phyloP scores from a whole-genome alignment of 129 eudicot species.

The Scalesia atractyloides region DNA sequence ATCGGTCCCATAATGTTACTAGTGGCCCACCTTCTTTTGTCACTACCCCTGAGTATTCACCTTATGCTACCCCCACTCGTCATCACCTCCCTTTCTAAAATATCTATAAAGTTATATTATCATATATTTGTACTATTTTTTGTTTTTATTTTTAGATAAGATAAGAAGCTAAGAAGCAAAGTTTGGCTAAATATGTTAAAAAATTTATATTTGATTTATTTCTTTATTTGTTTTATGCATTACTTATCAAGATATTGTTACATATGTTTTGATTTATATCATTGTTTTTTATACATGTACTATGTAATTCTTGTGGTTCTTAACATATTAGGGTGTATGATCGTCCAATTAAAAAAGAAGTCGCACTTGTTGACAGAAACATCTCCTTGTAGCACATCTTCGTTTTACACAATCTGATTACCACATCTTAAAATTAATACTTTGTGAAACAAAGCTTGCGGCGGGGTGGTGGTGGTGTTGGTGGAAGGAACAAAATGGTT shows the following conservation, averaged over 20 bases:
- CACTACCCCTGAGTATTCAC: conserved; percentile 55
- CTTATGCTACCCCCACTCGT: conserved; percentile 45
- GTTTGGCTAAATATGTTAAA: not conserved
- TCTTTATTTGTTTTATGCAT: conserved; percentile 17
- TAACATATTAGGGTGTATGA: not conserved
- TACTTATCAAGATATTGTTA: not conserved
- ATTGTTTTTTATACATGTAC: not conserved
- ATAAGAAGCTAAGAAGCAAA: not conserved
- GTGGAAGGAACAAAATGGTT: too few species aligned
- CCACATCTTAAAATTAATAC: too few species aligned
- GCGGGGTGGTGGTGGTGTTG: too few species aligned
- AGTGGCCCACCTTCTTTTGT: conserved; percentile 60
- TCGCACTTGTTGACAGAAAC: too few species aligned
- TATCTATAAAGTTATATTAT: not conserved
- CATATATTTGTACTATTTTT: conserved; percentile 15
- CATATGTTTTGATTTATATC: not conserved
- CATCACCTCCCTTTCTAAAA: conserved; percentile 59
- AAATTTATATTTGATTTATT: conserved; percentile 12
- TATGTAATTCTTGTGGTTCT: not conserved
- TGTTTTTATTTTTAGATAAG: not conserved
- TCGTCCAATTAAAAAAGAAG: too few species aligned
- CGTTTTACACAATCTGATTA: too few species aligned
- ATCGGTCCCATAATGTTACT: conserved; percentile 15
- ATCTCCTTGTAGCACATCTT: too few species aligned
- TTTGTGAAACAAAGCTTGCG: too few species aligned